phyloP scores from a whole-genome alignment of 805 yeast species.

The Saccharomycopsis selenospora region DNA sequence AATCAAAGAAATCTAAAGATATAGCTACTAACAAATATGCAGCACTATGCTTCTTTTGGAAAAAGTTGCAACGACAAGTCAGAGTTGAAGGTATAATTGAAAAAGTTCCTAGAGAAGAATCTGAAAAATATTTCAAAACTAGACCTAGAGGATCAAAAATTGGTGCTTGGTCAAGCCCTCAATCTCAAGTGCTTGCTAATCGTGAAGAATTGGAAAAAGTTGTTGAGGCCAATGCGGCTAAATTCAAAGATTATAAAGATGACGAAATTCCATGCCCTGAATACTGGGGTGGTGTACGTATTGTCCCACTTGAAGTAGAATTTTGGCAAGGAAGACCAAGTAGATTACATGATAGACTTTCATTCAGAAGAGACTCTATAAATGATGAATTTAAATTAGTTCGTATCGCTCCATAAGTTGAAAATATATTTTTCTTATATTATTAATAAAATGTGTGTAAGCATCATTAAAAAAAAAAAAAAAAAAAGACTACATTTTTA shows the following conservation, averaged over 20 bases:
- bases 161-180: constrained; percentile 97
- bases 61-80: constrained; percentile 81
- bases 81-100: constrained; percentile 85
- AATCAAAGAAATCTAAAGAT: constrained; percentile 76
- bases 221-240: constrained; percentile 40
- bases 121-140: constrained; percentile 71
- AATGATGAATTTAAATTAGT: constrained; percentile 52
- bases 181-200: constrained; percentile 50
- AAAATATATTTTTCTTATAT: no score
- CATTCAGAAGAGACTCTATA: constrained; percentile 51
- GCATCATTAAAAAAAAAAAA: no score
- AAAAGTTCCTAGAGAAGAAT: constrained; percentile 62
- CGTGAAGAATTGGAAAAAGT: constrained; percentile 58
- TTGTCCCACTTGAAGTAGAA: constrained; percentile 85
- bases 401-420: constrained; percentile 66
- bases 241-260: constrained; percentile 48
- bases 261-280: constrained; percentile 84
- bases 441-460: no score
- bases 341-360: constrained; percentile 84
- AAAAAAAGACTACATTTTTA: no score
- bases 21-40: constrained; percentile 67
- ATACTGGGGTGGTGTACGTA: constrained; percentile 90
- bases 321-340: constrained; percentile 96
- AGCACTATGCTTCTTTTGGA: constrained; percentile 88
- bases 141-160: constrained; percentile 90